Conservation (phyloP, 2,329 filamentous ascomycete genomes). For the Aspergillus sojae region DNA sequence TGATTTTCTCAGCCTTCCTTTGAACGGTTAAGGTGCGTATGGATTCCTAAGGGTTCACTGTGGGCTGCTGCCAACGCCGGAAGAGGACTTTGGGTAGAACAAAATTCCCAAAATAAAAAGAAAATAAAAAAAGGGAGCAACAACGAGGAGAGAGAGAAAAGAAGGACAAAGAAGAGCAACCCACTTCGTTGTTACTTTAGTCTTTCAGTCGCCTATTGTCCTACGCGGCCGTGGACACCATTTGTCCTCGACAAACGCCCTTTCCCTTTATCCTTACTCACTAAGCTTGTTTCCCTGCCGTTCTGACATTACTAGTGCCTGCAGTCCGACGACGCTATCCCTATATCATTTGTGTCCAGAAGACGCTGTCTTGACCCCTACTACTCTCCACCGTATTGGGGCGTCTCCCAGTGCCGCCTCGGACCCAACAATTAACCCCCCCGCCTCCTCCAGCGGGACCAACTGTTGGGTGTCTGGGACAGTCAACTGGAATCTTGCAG, state of each 20-base stretch:
- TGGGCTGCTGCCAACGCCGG: background rate
- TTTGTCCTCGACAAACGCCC: constrained; percentile 23
- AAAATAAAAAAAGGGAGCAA: background rate
- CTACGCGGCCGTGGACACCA: constrained; percentile 16
- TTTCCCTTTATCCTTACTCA: constrained; percentile 16
- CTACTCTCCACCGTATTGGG: constrained; percentile 12
- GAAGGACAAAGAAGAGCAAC: constrained; percentile 16
- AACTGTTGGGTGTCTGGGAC: constrained; percentile 24
- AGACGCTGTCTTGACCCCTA: constrained; percentile 6
- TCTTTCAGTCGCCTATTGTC: constrained; percentile 14
- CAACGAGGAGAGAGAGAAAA: constrained; percentile 10
- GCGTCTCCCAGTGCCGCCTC: constrained; percentile 7
- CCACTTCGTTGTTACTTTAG: constrained; percentile 11
- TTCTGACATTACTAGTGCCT: constrained; percentile 16
- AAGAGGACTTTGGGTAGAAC: background rate
- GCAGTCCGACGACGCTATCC: constrained; percentile 17
- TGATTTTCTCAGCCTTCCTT: constrained; percentile 12
- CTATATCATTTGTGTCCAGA: constrained; percentile 11
- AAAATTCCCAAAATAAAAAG: background rate
- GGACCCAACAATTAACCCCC: constrained; percentile 12
- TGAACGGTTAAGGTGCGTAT: constrained; percentile 14
- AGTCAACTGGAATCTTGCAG: constrained; percentile 31
- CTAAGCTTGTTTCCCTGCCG: constrained; percentile 10
- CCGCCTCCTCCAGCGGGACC: constrained; percentile 13
- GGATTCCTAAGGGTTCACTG: constrained; percentile 10